These are phyloP conservation scores for Capronia coronata DNA, from an alignment of 2,329 filamentous ascomycete species.

Conservation along the genomic window DNA sequence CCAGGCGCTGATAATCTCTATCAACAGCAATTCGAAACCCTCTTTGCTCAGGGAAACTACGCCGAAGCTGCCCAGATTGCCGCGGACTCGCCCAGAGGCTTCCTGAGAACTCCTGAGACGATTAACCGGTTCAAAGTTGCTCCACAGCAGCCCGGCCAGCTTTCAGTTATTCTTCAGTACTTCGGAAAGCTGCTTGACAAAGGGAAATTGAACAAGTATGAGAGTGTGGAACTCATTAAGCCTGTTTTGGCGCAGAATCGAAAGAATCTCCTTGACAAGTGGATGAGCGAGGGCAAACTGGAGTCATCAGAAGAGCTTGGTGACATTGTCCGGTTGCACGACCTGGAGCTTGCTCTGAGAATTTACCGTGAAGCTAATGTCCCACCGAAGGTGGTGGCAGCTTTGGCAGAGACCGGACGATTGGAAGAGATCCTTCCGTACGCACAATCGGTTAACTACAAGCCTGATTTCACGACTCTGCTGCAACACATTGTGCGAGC, in stretches of 20 bases:
- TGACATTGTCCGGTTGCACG: constrained; percentile 84
- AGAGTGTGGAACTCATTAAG: constrained; percentile 86
- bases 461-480: constrained; percentile 89
- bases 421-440: constrained; percentile 97
- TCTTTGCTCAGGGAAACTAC: constrained; percentile 74
- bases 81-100: constrained; percentile 91
- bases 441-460: constrained; percentile 74
- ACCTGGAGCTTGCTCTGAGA: constrained; percentile 75
- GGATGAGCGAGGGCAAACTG: constrained; percentile 93
- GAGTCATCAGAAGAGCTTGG: constrained; percentile 94
- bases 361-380: constrained; percentile 90
- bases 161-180: constrained; percentile 93
- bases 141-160: constrained; percentile 64
- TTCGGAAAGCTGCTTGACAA: constrained; percentile 97
- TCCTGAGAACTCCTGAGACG: constrained; percentile 87
- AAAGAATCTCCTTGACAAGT: constrained; percentile 95
- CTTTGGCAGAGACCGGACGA: constrained; percentile 89
- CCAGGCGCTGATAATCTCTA: constrained; percentile 93
- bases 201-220: constrained; percentile 82
- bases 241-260: constrained; percentile 89
- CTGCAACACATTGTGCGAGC: constrained; percentile 87
- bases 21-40: constrained; percentile 82
- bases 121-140: constrained; percentile 93
- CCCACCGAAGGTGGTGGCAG: constrained; percentile 88
- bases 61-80: constrained; percentile 89